Base-by-base conservation (phyloP, 1,139 yeast genomes). In the Pichia sp. region DNA sequence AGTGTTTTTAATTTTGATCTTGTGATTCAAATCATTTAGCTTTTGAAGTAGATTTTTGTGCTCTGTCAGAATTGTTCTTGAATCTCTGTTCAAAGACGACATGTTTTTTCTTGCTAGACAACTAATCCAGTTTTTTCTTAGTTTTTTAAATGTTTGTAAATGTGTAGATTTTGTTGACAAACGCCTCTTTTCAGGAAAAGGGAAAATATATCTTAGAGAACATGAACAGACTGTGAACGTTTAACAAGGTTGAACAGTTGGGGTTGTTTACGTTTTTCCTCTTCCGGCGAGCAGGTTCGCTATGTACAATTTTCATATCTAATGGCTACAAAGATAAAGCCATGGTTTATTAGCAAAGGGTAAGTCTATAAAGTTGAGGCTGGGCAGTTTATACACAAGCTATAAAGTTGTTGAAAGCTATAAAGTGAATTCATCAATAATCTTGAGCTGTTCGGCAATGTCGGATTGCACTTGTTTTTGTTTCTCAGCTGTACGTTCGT, bases 391-490 rank as follows among this genome's bases (percentile, higher is more conserved):
- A 27, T n/a, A 6, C 11, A 14, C 11, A 7, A 8, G 11, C 15
- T 26, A 6, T n/a, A 25, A n/a, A 9, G 15, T 25, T 11, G 6
- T 10, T 25, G n/a, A 6, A 13, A 25, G 15, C 34, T 23, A 47
- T 10, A 48, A 19, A 13, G 37, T 42, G 28, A 48, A 46, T 4
- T 33, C 34, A 15, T 46, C 44, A 9, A 80, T 70, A 54, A 75
- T 51, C 45, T 80, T 86, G 47, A 82, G 62, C 59, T 82, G 89
- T 42, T 66, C 64, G 37, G 69, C 56, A 39, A 83, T 57, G 42
- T 75, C 81, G 32, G 65, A 63, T 30, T 79, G 76, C 3, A 75
- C 70, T 40, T 65, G 59, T 49, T 70, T 66, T 34, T 68, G 63
- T 42, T 64, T 61, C 43, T 68, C 65, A 35, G 70, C 70, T 32